A percentile compares a stretch with the other conserved stretches of the same genome.
Conservation (phyloP, 2,329 filamentous ascomycete genomes). For the Talaromyces funiculosus region DNA sequence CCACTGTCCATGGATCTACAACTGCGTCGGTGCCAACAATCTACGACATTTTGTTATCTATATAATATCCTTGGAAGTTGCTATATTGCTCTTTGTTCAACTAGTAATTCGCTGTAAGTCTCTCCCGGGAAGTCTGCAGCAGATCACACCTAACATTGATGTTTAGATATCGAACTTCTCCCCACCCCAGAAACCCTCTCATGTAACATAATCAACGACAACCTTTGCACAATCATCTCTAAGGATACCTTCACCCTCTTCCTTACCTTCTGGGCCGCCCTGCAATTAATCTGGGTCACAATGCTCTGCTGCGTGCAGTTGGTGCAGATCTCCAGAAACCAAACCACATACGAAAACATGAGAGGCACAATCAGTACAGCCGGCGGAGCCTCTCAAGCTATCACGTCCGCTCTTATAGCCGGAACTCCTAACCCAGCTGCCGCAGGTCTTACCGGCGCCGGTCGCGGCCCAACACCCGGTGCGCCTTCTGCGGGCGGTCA, state of each 20-base stretch:
- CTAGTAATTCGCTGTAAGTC: conserved; percentile 66
- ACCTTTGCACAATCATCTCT: conserved; percentile 69
- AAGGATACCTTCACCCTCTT: conserved; percentile 80
- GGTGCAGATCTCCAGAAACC: conserved; percentile 81
- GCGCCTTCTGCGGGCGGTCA: conserved; percentile 34
- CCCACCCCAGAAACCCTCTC: conserved; percentile 44
- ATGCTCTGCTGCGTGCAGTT: conserved; percentile 95
- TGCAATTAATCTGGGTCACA: conserved; percentile 92
- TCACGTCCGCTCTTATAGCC: conserved; percentile 66
- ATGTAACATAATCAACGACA: conserved; percentile 72
- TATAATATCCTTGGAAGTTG: conserved; percentile 68
- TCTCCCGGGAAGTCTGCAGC: background rate
- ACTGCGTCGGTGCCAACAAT: conserved; percentile 93
- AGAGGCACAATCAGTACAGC: conserved; percentile 59
- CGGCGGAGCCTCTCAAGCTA: conserved; percentile 48
- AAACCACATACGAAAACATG: conserved; percentile 98
- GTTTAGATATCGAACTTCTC: conserved; percentile 47
- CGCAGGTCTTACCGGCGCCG: conserved; percentile 62
- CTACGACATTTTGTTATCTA: conserved; percentile 94
- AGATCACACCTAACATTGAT: background rate
- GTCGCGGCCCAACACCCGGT: conserved; percentile 58
- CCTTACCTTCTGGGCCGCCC: conserved; percentile 67
- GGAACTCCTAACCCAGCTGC: conserved; percentile 60
- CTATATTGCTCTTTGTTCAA: conserved; percentile 66
- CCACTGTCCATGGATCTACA: conserved; percentile 97